Conservation (phyloP, 306 rosid genomes). For the Coriaria nepalensis region DNA sequence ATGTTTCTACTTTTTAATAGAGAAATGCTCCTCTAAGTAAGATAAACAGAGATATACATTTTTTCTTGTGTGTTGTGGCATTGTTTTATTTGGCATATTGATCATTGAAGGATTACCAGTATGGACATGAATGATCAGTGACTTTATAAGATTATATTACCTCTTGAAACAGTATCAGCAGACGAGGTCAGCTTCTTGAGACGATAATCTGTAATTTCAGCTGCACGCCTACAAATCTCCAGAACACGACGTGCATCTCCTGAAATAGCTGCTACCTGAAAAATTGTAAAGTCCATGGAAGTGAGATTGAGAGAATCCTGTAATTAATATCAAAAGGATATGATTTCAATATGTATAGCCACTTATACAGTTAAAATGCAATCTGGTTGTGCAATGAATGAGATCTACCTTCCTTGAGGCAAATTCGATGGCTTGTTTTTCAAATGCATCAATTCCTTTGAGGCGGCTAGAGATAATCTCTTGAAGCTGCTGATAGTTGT, state of each 20-base stretch:
- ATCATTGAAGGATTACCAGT: too few species aligned
- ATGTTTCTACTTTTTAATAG: too few species aligned
- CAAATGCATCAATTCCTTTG: conserved; percentile 76
- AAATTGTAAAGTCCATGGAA: conserved; percentile 11
- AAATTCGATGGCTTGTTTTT: conserved; percentile 69
- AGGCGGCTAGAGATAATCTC: conserved; percentile 83
- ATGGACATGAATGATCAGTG: neutral
- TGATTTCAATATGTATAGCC: too few species aligned
- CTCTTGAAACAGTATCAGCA: conserved; percentile 27
- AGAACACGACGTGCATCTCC: conserved; percentile 97
- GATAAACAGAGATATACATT: too few species aligned
- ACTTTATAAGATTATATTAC: conserved; percentile 25
- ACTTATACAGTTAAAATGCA: too few species aligned
- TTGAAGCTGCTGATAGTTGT: conserved; percentile 84
- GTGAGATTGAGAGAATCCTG: conserved; percentile 8
- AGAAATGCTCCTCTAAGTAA: too few species aligned
- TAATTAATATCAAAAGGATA: conserved; percentile 8
- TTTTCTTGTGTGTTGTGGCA: too few species aligned
- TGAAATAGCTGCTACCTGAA: conserved; percentile 89
- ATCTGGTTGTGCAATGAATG: too few species aligned
- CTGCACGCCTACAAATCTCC: conserved; percentile 90
- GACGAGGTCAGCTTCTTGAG: conserved; percentile 32
- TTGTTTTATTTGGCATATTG: too few species aligned
- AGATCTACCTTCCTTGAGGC: conserved; percentile 93
- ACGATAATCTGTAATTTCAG: conserved; percentile 76